A percentile compares a stretch with the other conserved stretches of the same genome.
phyloP scores from a whole-genome alignment of 2,329 filamentous ascomycete species.

The Neonectria punicea region DNA sequence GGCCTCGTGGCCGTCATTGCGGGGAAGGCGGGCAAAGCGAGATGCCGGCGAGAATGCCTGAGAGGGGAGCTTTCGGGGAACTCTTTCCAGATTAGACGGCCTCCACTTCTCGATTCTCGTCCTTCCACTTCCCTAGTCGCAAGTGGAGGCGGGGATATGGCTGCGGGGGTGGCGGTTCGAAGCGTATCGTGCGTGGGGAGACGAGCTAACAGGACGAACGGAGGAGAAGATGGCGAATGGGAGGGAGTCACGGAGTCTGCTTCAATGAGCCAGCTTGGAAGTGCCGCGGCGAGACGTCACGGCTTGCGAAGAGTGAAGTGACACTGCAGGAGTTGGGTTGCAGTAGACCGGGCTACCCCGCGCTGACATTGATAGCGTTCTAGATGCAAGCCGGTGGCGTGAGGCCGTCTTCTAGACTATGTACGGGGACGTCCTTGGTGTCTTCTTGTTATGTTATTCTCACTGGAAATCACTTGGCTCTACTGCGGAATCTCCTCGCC shows the following conservation, averaged over 20 bases:
- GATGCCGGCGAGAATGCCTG: conserved; percentile 23
- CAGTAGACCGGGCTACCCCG: not conserved
- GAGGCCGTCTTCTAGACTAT: not conserved
- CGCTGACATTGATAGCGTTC: not conserved
- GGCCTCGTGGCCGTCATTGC: conserved; percentile 16
- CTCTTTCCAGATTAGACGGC: conserved; percentile 22
- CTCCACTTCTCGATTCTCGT: not conserved
- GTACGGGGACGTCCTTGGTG: no score
- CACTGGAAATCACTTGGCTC: not conserved
- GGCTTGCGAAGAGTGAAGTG: not conserved
- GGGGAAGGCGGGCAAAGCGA: conserved; percentile 10
- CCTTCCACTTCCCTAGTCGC: not conserved
- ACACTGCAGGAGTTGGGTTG: not conserved
- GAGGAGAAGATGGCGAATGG: not conserved
- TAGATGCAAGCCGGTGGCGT: not conserved
- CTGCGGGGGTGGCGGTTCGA: conserved; percentile 16
- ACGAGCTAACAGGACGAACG: not conserved
- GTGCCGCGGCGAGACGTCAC: not conserved
- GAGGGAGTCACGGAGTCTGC: not conserved
- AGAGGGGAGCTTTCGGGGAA: conserved; percentile 10
- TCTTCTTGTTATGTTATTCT: not conserved
- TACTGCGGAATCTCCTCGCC: not conserved
- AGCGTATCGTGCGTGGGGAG: not conserved
- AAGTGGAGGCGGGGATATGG: not conserved
- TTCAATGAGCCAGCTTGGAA: not conserved